Evolutionary conservation across 352 stramenopile genomes (phyloP).

Genomic region (Globisporangium iwayamae): DNA sequence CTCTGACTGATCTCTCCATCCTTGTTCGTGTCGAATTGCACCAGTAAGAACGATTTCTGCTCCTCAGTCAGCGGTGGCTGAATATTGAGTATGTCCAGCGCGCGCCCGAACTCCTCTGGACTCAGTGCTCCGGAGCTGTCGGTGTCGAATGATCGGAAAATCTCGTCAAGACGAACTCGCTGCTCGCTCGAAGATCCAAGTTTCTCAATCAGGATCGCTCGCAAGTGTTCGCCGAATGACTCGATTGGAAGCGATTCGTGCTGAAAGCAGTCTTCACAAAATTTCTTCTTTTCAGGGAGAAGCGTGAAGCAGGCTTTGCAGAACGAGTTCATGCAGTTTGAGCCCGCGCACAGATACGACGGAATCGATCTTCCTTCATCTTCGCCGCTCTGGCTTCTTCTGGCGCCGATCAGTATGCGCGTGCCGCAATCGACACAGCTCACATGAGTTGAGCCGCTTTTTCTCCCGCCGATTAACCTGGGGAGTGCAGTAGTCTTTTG

Average conservation of each 20-base stretch:
- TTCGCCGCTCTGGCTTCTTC: slow-evolving; percentile 9
- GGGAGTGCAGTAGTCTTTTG: slow-evolving; percentile 48
- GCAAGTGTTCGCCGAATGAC: slow-evolving; percentile 57
- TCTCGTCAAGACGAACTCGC: slow-evolving; percentile 30
- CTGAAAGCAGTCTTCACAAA: slow-evolving; percentile 78
- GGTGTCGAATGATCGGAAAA: slow-evolving; percentile 56
- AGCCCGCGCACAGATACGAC: slow-evolving; percentile 37
- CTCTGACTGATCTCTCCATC: slow-evolving; percentile 62
- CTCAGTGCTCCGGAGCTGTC: slow-evolving; percentile 62
- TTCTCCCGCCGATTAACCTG: slow-evolving; percentile 67
- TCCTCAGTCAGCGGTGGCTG: slow-evolving; percentile 46
- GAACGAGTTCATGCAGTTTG: slow-evolving; percentile 58
- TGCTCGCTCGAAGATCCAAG: slow-evolving; percentile 38
- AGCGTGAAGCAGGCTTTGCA: slow-evolving; percentile 46
- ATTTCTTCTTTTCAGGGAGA: slow-evolving; percentile 42
- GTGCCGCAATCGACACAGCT: slow-evolving; percentile 57
- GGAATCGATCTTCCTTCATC: not conserved
- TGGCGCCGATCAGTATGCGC: slow-evolving; percentile 33
- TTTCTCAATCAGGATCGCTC: slow-evolving; percentile 62
- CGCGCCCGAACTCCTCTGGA: slow-evolving; percentile 49
- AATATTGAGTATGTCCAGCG: slow-evolving; percentile 43
- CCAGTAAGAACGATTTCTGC: slow-evolving; percentile 46
- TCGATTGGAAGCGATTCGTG: slow-evolving; percentile 49
- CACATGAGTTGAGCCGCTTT: slow-evolving; percentile 51
- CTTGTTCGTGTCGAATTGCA: slow-evolving; percentile 66